Conservation (phyloP, 306 rosid genomes). For the Bauhinia variegata region DNA sequence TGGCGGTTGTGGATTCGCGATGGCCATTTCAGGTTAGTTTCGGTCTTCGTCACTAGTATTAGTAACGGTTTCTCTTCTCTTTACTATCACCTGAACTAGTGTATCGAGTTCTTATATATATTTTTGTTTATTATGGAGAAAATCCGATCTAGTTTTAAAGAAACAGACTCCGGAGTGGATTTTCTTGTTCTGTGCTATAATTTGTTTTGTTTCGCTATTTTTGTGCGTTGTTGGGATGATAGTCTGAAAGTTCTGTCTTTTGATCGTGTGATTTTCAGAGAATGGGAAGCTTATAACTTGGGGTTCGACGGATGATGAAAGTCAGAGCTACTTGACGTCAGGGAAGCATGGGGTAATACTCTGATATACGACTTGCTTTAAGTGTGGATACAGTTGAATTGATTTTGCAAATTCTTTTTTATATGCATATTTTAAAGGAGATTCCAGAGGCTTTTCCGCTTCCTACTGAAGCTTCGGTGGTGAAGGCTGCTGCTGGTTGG, state of each 20-base stretch:
- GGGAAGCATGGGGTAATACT: constrained; percentile 89
- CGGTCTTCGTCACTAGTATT: constrained; percentile 24
- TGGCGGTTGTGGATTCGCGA: constrained; percentile 96
- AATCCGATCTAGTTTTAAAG: constrained; percentile 28
- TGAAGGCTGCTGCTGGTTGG: constrained; percentile 89
- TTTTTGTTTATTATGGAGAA: neutral
- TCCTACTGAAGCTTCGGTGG: constrained; percentile 68
- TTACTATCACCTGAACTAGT: neutral
- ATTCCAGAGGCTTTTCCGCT: constrained; percentile 69
- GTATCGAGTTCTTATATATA: constrained; percentile 21
- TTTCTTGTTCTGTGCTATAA: neutral
- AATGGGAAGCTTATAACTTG: constrained; percentile 80
- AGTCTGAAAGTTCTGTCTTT: neutral
- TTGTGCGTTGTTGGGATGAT: neutral
- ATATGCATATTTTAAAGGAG: constrained; percentile 69
- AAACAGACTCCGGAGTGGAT: neutral
- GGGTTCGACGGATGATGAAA: constrained; percentile 83
- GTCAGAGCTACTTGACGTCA: constrained; percentile 64
- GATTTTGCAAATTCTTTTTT: constrained; percentile 50
- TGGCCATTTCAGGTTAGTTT: constrained; percentile 80
- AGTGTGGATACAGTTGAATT: constrained; percentile 43
- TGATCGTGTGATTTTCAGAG: constrained; percentile 44
- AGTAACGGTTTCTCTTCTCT: neutral
- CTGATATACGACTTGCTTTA: constrained; percentile 25
- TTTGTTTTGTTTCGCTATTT: constrained; percentile 4